Conservation (phyloP, 768 basidiomycete species). For the Gautieria morchelliformis region DNA sequence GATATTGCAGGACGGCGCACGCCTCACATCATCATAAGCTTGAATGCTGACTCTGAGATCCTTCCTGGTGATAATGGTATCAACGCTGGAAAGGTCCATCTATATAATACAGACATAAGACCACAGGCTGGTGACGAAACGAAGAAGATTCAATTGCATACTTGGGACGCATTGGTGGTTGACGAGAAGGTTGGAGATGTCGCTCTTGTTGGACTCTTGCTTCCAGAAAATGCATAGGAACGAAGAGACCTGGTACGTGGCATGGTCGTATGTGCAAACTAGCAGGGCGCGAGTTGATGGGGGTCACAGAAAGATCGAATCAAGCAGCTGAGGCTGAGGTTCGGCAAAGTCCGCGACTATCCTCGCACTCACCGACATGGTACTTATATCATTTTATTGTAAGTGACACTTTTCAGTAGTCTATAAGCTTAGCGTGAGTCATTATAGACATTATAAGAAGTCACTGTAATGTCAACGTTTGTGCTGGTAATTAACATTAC, state of each 20-base stretch:
- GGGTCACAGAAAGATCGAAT: too few species aligned
- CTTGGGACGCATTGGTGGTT: slow-evolving; percentile 56
- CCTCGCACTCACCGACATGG: too few species aligned
- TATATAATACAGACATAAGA: slow-evolving; percentile 50
- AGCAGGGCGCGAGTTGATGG: too few species aligned
- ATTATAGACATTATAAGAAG: too few species aligned
- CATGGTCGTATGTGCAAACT: slow-evolving; percentile 18
- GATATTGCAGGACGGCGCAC: background rate
- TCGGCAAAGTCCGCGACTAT: too few species aligned
- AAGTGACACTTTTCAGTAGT: too few species aligned
- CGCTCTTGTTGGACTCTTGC: slow-evolving; percentile 32
- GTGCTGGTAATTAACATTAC: too few species aligned
- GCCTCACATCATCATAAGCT: slow-evolving; percentile 69
- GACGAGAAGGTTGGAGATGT: slow-evolving; percentile 81
- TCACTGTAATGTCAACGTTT: too few species aligned
- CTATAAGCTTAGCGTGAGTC: too few species aligned
- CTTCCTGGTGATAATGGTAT: slow-evolving; percentile 73
- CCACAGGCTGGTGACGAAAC: background rate
- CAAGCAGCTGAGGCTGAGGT: too few species aligned
- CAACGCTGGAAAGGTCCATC: slow-evolving; percentile 42
- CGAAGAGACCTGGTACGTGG: slow-evolving; percentile 52
- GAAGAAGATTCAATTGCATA: background rate
- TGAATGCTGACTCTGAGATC: slow-evolving; percentile 71
- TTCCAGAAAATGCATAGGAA: slow-evolving; percentile 30
- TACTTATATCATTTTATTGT: too few species aligned